phyloP scores from a whole-genome alignment of 148 eudicot genomes.

The Amaranthus cruentus region DNA sequence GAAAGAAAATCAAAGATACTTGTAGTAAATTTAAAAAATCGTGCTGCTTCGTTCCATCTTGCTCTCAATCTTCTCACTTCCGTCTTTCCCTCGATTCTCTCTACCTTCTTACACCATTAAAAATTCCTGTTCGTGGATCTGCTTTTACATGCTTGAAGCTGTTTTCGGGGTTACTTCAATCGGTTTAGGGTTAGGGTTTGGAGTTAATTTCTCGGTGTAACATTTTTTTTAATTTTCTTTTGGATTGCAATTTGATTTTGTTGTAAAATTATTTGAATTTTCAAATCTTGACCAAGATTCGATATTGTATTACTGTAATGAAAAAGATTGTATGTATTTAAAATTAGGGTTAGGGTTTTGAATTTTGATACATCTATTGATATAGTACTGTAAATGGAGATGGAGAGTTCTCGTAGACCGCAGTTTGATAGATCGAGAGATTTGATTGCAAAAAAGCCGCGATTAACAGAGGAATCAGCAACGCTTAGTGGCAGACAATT shows the following conservation, averaged over 20 bases:
- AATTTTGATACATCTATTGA: neutral
- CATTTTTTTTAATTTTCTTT: no score
- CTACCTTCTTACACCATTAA: neutral
- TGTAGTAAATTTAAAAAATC: no score
- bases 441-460: conserved; percentile 55
- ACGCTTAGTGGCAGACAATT: conserved; percentile 28
- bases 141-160: neutral
- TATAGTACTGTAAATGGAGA: conserved; percentile 36
- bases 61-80: neutral
- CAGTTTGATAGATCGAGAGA: conserved; percentile 64
- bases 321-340: conserved; percentile 6
- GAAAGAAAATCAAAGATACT: no score
- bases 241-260: neutral
- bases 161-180: neutral
- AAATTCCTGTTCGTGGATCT: neutral
- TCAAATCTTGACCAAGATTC: conserved; percentile 4
- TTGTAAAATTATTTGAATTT: conserved; percentile 4
- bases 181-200: conserved; percentile 26
- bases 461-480: conserved; percentile 41
- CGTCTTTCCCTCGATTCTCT: neutral
- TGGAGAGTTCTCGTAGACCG: conserved; percentile 76
- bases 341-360: conserved; percentile 41
- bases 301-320: conserved; percentile 23
- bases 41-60: no score
- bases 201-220: neutral